Conservation (phyloP, 495 filamentous ascomycete species). For the Hamigera avellanea region DNA sequence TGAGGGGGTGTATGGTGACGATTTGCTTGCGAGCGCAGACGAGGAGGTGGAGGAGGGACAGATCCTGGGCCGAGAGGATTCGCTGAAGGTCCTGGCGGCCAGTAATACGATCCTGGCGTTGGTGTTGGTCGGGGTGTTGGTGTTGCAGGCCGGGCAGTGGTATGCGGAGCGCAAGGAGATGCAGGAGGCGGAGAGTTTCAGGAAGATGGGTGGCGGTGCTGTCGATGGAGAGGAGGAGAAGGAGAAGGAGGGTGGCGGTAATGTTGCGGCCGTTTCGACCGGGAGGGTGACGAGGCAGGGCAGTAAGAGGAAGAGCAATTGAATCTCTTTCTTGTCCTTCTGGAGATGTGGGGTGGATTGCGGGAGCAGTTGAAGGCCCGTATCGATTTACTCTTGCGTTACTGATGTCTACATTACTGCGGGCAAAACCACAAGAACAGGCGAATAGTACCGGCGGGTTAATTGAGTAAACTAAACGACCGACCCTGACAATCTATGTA, state of each 20-base stretch:
- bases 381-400: too few species aligned
- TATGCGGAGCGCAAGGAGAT: constrained; percentile 90
- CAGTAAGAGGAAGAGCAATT: background rate
- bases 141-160: constrained; percentile 96
- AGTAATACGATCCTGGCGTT: constrained; percentile 92
- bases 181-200: constrained; percentile 43
- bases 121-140: constrained; percentile 79
- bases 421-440: too few species aligned
- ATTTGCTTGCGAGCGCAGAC: constrained; percentile 19
- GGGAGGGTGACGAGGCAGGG: constrained; percentile 1
- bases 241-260: too few species aligned
- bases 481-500: too few species aligned
- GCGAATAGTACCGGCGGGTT: too few species aligned
- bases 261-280: background rate
- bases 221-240: too few species aligned
- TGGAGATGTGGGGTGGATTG: too few species aligned
- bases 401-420: too few species aligned
- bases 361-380: too few species aligned
- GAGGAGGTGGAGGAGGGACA: constrained; percentile 19
- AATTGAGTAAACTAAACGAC: too few species aligned
- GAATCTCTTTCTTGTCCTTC: background rate
- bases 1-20: constrained; percentile 38
- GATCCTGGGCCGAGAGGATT: constrained; percentile 67
- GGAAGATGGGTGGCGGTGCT: too few species aligned
- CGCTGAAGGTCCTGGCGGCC: constrained; percentile 78